Evolutionary conservation across 805 yeast species (phyloP).

Genomic region (Metschnikowia matae): DNA sequence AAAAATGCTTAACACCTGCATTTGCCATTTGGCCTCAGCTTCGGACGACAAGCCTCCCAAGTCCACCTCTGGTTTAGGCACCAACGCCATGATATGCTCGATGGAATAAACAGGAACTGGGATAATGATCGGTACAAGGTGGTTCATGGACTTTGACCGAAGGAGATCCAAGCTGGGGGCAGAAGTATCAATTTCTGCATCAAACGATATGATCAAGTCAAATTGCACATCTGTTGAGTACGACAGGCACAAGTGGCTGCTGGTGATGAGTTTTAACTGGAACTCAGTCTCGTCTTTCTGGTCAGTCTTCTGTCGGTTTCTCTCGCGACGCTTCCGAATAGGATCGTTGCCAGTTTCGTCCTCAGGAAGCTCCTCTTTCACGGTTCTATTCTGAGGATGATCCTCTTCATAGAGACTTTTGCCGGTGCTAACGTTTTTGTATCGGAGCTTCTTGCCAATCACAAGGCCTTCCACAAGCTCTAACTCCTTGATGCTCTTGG

Average conservation of each 20-base stretch:
- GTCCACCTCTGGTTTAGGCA: conserved; percentile 21
- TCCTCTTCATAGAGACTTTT: conserved; percentile 44
- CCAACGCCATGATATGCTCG: conserved; percentile 25
- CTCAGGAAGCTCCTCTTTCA: conserved; percentile 9
- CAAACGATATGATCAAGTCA: conserved; percentile 36
- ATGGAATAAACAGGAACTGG: conserved; percentile 34
- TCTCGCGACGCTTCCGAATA: conserved; percentile 6
- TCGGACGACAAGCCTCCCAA: conserved; percentile 17
- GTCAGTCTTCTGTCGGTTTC: background rate
- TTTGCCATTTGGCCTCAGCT: conserved; percentile 31
- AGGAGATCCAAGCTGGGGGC: conserved; percentile 37
- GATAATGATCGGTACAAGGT: conserved; percentile 29
- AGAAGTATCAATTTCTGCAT: conserved; percentile 26
- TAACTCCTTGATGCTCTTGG: conserved; percentile 61
- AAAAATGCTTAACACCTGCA: conserved; percentile 25
- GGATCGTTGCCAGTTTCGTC: conserved; percentile 11
- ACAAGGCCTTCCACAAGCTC: conserved; percentile 76
- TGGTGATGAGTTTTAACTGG: conserved; percentile 14
- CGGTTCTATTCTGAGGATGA: background rate
- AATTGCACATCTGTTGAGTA: conserved; percentile 14
- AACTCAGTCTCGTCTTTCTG: conserved; percentile 8
- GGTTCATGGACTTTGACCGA: conserved; percentile 15
- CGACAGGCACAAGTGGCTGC: conserved; percentile 14
- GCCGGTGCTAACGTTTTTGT: conserved; percentile 64
- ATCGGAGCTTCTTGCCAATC: conserved; percentile 65